A percentile compares a stretch with the other conserved stretches of the same genome.
These are phyloP conservation scores for Diatrype stigma DNA, from an alignment of 2,329 filamentous ascomycete species.

Conservation along the genomic window DNA sequence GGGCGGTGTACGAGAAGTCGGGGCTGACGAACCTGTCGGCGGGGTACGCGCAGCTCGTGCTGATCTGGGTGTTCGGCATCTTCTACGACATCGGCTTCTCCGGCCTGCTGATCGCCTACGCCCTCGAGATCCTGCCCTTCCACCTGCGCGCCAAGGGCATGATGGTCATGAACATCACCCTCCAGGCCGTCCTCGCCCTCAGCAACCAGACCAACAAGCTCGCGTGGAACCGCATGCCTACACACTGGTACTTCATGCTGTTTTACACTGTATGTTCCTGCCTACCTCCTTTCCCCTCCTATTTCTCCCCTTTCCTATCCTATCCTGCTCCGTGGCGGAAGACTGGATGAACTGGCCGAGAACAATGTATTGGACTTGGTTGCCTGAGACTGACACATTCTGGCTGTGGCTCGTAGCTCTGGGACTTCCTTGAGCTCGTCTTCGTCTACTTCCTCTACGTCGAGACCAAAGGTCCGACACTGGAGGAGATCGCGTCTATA, in stretches of 20 bases:
- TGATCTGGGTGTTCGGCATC: conserved; percentile 56
- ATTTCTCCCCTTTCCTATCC: too few relatives aligned
- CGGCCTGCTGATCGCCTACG: conserved; percentile 53
- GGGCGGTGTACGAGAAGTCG: conserved; percentile 48
- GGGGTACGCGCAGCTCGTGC: conserved; percentile 51
- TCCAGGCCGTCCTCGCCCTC: conserved; percentile 58
- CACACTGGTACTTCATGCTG: conserved; percentile 62
- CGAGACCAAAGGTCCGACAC: conserved; percentile 66
- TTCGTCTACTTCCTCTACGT: conserved; percentile 65
- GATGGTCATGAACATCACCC: conserved; percentile 61
- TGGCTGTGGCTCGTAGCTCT: conserved; percentile 32
- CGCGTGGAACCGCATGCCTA: conserved; percentile 55
- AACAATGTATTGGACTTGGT: background rate
- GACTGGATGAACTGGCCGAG: background rate
- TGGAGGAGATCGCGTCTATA: conserved; percentile 67
- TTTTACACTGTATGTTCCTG: conserved; percentile 51
- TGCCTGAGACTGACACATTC: conserved; percentile 3
- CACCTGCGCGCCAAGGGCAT: conserved; percentile 54
- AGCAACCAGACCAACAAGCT: conserved; percentile 61
- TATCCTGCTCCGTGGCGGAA: too few relatives aligned
- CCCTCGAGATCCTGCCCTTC: conserved; percentile 56
- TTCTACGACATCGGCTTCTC: conserved; percentile 59
- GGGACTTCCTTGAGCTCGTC: conserved; percentile 55
- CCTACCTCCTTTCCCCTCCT: background rate
- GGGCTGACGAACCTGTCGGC: conserved; percentile 38